Evolutionary conservation across 345 rosid species (phyloP).

Genomic region (Cardamine resedifolia): DNA sequence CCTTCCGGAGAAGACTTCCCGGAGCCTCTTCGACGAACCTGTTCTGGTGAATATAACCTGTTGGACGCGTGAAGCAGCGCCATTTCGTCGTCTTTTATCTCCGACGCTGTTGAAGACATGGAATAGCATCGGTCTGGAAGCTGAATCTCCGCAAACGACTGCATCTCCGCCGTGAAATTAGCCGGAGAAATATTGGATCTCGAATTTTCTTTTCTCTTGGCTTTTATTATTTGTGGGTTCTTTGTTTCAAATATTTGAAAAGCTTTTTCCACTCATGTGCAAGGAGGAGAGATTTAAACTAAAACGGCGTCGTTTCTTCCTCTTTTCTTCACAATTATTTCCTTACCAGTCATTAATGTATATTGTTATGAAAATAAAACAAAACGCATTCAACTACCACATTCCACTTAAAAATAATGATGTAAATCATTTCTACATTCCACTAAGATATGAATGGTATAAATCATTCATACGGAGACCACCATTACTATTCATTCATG

Average conservation of each 20-base stretch:
- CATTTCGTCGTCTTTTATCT: constrained; percentile 12
- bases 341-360: neutral
- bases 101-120: neutral
- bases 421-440: too few species aligned
- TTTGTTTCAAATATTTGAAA: constrained; percentile 14
- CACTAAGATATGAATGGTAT: too few species aligned
- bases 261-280: neutral
- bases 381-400: too few species aligned
- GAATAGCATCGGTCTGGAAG: neutral
- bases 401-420: too few species aligned
- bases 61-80: constrained; percentile 3
- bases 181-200: constrained; percentile 19
- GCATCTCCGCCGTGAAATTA: constrained; percentile 24
- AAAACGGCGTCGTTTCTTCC: neutral
- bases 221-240: neutral
- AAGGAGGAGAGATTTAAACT: neutral
- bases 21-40: constrained; percentile 43
- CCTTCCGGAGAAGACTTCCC: constrained; percentile 20
- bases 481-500: too few species aligned
- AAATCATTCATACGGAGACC: too few species aligned
- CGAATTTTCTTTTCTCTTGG: neutral
- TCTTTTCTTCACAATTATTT: neutral
- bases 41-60: constrained; percentile 10
- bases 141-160: constrained; percentile 12
- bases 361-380: too few species aligned